A percentile compares a stretch with the other conserved stretches of the same genome.
These are phyloP conservation scores for Venturia pyrina DNA, from an alignment of 2,329 filamentous ascomycete genomes.

Conservation along the genomic window DNA sequence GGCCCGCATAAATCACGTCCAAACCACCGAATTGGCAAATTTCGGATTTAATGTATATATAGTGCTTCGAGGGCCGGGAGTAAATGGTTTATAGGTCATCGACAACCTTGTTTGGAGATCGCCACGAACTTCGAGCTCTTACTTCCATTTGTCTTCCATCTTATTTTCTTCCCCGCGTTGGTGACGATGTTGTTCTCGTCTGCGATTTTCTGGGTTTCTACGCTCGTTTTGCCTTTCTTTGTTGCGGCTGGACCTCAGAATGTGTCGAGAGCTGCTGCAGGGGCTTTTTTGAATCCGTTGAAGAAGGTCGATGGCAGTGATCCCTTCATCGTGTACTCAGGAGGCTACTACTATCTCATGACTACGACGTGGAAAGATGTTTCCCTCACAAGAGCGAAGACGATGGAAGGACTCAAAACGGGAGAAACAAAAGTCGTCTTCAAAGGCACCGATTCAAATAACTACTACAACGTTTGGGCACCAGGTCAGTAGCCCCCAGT, in stretches of 20 bases:
- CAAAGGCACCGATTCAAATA: slow-evolving; percentile 1
- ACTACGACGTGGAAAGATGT: slow-evolving; percentile 13
- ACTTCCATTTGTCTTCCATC: no score
- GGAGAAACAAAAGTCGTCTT: slow-evolving; percentile 12
- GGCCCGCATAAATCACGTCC: not conserved
- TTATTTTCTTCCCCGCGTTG: no score
- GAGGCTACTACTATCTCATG: slow-evolving; percentile 13
- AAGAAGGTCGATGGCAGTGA: slow-evolving; percentile 5
- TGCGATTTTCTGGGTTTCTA: not conserved
- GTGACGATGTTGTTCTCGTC: not conserved
- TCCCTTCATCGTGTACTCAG: slow-evolving; percentile 12
- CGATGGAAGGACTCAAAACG: slow-evolving; percentile 13
- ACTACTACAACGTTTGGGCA: slow-evolving; percentile 13
- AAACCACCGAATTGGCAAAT: not conserved
- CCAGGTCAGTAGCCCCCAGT: slow-evolving; percentile 7
- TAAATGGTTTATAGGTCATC: not conserved
- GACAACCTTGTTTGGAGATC: no score
- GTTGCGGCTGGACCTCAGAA: not conserved
- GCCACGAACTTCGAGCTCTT: no score
- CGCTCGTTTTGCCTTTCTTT: not conserved
- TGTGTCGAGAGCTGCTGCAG: not conserved
- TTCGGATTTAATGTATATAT: not conserved
- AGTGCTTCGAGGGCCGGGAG: not conserved
- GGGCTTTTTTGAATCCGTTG: slow-evolving; percentile 11
- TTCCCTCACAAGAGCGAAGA: slow-evolving; percentile 11